Evolutionary conservation across 2,329 filamentous ascomycete species (phyloP).

Genomic region (Claviceps arundinis): DNA sequence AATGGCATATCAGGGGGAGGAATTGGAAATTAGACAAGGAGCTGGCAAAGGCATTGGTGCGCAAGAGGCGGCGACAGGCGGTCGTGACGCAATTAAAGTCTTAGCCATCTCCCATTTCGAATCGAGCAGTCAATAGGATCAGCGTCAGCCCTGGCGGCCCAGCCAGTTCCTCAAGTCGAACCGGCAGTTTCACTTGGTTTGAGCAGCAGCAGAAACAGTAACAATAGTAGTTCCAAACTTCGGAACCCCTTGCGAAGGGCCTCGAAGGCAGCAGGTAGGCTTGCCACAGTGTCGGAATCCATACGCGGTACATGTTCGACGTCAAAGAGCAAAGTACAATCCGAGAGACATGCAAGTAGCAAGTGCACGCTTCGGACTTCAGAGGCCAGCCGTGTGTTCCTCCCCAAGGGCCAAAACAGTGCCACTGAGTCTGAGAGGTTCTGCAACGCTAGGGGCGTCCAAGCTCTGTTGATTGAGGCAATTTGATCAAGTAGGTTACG

Average conservation of each 20-base stretch:
- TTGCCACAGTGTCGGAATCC: too few species aligned
- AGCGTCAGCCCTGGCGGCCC: background rate
- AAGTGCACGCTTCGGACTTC: too few species aligned
- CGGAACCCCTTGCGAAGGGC: background rate
- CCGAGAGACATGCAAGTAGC: too few species aligned
- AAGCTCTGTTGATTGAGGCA: too few species aligned
- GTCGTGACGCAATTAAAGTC: background rate
- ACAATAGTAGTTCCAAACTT: background rate
- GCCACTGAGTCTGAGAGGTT: too few species aligned
- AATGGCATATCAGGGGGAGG: background rate
- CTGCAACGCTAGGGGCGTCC: too few species aligned
- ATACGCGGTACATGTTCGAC: too few species aligned
- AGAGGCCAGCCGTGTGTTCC: too few species aligned
- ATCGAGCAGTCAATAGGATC: background rate
- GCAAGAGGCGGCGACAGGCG: background rate
- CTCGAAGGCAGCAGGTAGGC: background rate
- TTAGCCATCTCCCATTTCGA: background rate
- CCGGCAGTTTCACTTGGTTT: background rate
- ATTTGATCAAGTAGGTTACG: too few species aligned
- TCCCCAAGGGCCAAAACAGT: too few species aligned
- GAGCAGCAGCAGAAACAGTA: background rate
- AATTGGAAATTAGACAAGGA: background rate
- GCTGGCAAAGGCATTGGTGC: background rate
- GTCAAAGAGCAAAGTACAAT: too few species aligned
- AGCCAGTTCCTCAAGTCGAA: background rate